Percentiles rank a stretch among this genome's conserved stretches.
Evolutionary conservation across 176 grass and related monocot species (phyloP).

Genomic region (Cenchrus purpureus): DNA sequence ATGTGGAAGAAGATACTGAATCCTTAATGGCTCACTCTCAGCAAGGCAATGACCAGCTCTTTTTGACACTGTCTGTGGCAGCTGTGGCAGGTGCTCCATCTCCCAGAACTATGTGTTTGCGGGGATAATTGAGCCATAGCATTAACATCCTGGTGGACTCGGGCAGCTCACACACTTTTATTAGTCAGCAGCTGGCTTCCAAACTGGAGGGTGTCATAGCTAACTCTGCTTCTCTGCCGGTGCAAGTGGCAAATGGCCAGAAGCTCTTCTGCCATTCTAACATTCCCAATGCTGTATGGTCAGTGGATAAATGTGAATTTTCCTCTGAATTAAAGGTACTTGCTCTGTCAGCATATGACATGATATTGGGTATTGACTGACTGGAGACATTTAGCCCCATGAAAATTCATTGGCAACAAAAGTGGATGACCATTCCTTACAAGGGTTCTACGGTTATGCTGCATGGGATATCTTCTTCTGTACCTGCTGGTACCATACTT

Average conservation of each 20-base stretch:
- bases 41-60: neutral
- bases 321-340: too few relatives aligned
- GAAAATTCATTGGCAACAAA: neutral
- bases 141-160: neutral
- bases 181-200: neutral
- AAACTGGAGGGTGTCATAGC: too few relatives aligned
- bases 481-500: too few relatives aligned
- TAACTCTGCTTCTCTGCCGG: too few relatives aligned
- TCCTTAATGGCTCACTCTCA: too few relatives aligned
- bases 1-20: neutral
- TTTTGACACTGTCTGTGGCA: neutral
- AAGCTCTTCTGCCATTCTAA: too few relatives aligned
- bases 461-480: too few relatives aligned
- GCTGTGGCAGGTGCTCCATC: rapidly evolving
- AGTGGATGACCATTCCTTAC: neutral
- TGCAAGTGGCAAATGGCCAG: too few relatives aligned
- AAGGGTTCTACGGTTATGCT: too few relatives aligned
- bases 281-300: too few relatives aligned
- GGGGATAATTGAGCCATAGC: neutral
- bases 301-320: too few relatives aligned
- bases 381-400: neutral
- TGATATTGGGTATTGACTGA: too few relatives aligned
- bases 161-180: neutral
- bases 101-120: neutral
- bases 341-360: neutral